phyloP scores from a whole-genome alignment of 495 filamentous ascomycete species.

The Collariella sp. region DNA sequence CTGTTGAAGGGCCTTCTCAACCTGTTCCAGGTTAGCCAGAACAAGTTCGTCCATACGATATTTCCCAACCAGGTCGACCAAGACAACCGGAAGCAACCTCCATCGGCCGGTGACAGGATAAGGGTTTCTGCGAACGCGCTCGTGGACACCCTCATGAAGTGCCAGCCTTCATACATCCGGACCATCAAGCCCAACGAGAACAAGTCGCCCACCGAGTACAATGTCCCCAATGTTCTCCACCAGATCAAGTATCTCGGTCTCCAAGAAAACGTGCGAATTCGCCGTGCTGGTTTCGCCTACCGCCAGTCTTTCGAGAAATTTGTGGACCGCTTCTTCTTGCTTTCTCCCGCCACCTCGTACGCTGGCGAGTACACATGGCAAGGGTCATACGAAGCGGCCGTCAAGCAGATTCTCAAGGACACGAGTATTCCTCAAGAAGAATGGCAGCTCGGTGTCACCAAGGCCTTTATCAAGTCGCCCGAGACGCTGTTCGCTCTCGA shows the following conservation, averaged over 20 bases:
- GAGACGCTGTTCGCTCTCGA: conserved; percentile 96
- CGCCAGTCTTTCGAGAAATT: conserved; percentile 98
- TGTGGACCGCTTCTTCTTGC: conserved; percentile 90
- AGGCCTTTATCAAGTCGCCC: conserved; percentile 97
- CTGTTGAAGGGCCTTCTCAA: conserved; percentile 89
- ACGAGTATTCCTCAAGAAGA: conserved; percentile 91
- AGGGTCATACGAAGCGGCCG: conserved; percentile 73
- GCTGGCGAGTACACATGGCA: conserved; percentile 96
- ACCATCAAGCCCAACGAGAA: conserved; percentile 99
- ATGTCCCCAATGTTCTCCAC: conserved; percentile 83
- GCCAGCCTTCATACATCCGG: conserved; percentile 91
- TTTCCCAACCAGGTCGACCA: conserved; percentile 94
- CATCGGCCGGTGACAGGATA: conserved; percentile 95
- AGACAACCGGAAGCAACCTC: conserved; percentile 88
- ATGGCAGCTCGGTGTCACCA: conserved; percentile 94
- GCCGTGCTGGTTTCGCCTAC: conserved; percentile 93
- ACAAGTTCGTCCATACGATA: conserved; percentile 72
- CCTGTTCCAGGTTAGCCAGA: conserved; percentile 73
- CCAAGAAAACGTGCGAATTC: conserved; percentile 97
- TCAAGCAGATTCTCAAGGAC: conserved; percentile 93
- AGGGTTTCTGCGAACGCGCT: conserved; percentile 92
- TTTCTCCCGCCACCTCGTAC: conserved; percentile 91
- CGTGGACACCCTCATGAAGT: conserved; percentile 93
- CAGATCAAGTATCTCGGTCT: conserved; percentile 99
- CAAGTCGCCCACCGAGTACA: conserved; percentile 90